Base-by-base conservation (phyloP, 1,284 basidiomycete species). In the Puccinia hordei region DNA sequence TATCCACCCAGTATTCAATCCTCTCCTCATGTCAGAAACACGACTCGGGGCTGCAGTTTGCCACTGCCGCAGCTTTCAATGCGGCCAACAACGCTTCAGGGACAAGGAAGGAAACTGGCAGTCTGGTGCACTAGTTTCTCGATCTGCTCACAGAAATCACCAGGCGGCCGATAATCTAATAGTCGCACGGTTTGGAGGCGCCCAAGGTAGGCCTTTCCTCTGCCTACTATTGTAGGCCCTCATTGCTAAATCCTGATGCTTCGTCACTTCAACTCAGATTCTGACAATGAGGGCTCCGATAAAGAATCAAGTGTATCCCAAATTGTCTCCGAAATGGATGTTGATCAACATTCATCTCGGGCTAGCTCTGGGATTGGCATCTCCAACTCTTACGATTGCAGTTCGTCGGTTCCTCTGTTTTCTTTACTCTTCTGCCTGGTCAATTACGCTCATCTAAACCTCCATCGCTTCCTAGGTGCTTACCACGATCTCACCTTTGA, bases 11-110 rank as follows among this genome's bases (percentile, higher is more conserved):
- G n/a, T n/a, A n/a, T n/a, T n/a, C n/a, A n/a, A n/a, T n/a, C n/a
- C n/a, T n/a, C n/a, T n/a, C n/a, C 10, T 15, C 17, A 72, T 72
- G 69, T 72, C 69, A 17, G 24, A 27, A 27, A 72, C 69, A 10
- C 27, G 51, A 35, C 6, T 9, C 10, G 24, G 6, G 2, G 53
- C 71, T 6, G 53, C 41, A 1, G 53, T 73, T 30, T 73, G 53
- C 53, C 38, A 22, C n/a, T 73, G 71, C 53, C 12, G 30, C 51
- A 59, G 71, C 53, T 38, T 13, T 15, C 2, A 33, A 57, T 73
- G 71, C 55, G 13, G 22, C n/a, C 33, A 38, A 22, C 49, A 57
- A 24, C 71, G 46, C 1, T 73, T 57, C 71, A 17, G 55, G 27
- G 33, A 59, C 35, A 33, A 55, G 24, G 33, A 73, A 41, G 27